Percentiles rank a stretch among this genome's conserved stretches.
Evolutionary conservation across 2,329 filamentous ascomycete species (phyloP).

Genomic region (Mollisiaceae sp.): DNA sequence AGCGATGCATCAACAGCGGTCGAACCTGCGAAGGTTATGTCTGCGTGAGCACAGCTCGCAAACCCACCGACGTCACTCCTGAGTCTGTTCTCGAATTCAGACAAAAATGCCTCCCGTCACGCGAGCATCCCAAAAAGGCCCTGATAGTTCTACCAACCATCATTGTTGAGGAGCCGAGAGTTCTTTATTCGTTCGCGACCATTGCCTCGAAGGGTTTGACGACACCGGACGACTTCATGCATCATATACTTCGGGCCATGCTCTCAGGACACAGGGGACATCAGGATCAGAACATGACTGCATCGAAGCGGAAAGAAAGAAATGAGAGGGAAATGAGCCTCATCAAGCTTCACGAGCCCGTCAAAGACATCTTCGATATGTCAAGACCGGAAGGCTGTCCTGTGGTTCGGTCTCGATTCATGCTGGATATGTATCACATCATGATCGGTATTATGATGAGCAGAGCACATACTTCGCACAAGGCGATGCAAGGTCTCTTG

Average conservation of each 20-base stretch:
- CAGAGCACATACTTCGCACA: background rate
- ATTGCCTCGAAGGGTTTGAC: background rate
- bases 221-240: background rate
- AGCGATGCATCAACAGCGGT: conserved; percentile 4
- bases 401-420: background rate
- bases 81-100: conserved; percentile 6
- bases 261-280: background rate
- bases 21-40: conserved; percentile 4
- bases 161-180: background rate
- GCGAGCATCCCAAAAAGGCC: conserved; percentile 5
- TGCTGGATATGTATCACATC: background rate
- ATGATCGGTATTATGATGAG: conserved; percentile 3
- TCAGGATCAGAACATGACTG: background rate
- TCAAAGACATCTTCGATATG: background rate
- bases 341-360: conserved; percentile 2
- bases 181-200: background rate
- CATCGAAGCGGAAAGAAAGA: background rate
- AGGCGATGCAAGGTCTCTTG: background rate
- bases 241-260: background rate
- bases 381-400: background rate
- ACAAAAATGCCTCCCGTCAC: background rate
- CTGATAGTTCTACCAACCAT: background rate
- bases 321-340: conserved; percentile 1
- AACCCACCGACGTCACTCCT: background rate
- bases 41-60: background rate